phyloP scores from a whole-genome alignment of 2,329 filamentous ascomycete genomes.

The Trichoderma semiorbis region DNA sequence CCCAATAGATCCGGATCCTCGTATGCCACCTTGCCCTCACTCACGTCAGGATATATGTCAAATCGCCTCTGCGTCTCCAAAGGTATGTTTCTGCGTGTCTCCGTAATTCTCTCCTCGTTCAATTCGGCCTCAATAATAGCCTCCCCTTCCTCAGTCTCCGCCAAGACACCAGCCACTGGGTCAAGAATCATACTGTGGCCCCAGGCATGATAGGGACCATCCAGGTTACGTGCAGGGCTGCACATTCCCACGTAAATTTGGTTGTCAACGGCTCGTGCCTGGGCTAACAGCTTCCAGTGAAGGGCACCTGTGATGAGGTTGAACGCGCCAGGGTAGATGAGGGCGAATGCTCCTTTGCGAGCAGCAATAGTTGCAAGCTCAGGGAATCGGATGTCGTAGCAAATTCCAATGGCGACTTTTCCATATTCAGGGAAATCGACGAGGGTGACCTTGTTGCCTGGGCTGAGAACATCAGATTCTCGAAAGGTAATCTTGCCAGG shows the following conservation, averaged over 20 bases:
- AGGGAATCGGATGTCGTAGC: conserved; percentile 96
- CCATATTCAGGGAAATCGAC: conserved; percentile 87
- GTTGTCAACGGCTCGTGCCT: conserved; percentile 85
- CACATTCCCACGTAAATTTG: conserved; percentile 91
- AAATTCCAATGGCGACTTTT: conserved; percentile 83
- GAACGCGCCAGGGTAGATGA: conserved; percentile 95
- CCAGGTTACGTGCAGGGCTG: conserved; percentile 78
- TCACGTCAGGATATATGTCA: conserved; percentile 93
- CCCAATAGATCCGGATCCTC: not conserved
- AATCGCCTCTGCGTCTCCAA: conserved; percentile 81
- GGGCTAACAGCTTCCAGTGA: conserved; percentile 83
- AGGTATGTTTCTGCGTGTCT: conserved; percentile 78
- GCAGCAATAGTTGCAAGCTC: conserved; percentile 88
- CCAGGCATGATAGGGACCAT: conserved; percentile 80
- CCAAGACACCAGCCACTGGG: conserved; percentile 76
- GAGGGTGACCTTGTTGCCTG: conserved; percentile 81
- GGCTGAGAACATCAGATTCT: conserved; percentile 83
- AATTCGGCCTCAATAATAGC: conserved; percentile 72
- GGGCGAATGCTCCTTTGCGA: conserved; percentile 74
- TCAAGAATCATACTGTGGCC: conserved; percentile 88
- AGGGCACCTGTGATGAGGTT: conserved; percentile 88
- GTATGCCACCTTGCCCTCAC: conserved; percentile 43
- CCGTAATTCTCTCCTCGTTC: conserved; percentile 63
- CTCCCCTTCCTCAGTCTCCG: conserved; percentile 74
- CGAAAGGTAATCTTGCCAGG: conserved; percentile 89